phyloP scores from a whole-genome alignment of 2,329 filamentous ascomycete species.

The Cordyceps javanica region DNA sequence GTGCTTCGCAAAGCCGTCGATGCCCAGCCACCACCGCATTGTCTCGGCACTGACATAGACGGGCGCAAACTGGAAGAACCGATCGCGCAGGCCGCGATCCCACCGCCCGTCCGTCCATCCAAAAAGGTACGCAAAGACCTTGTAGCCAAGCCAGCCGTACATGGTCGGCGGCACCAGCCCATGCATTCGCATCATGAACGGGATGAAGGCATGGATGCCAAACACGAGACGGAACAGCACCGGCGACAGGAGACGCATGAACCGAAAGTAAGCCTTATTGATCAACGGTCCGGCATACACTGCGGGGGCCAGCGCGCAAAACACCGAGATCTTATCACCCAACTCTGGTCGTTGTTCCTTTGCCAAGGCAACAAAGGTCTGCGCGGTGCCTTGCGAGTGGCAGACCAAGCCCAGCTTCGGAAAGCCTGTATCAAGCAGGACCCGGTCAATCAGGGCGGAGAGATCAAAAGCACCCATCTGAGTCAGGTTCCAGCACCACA shows the following conservation, averaged over 20 bases:
- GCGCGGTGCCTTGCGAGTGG: slow-evolving; percentile 87
- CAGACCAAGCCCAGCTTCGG: slow-evolving; percentile 74
- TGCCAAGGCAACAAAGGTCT: slow-evolving; percentile 80
- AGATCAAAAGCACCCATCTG: slow-evolving; percentile 91
- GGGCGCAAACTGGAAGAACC: slow-evolving; percentile 88
- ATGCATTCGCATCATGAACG: slow-evolving; percentile 86
- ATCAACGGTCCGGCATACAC: slow-evolving; percentile 85
- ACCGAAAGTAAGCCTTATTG: slow-evolving; percentile 82
- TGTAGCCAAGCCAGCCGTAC: slow-evolving; percentile 80
- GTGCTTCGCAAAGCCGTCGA: slow-evolving; percentile 72
- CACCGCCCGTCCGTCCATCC: slow-evolving; percentile 79
- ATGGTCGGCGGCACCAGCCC: slow-evolving; percentile 54
- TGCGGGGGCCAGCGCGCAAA: slow-evolving; percentile 85
- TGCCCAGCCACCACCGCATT: slow-evolving; percentile 93
- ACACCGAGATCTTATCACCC: slow-evolving; percentile 76
- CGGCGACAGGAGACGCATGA: slow-evolving; percentile 77
- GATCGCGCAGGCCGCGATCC: slow-evolving; percentile 71
- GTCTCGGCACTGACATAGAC: slow-evolving; percentile 85
- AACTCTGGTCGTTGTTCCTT: slow-evolving; percentile 86
- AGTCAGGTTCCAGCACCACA: slow-evolving; percentile 96
- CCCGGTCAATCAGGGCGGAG: slow-evolving; percentile 70
- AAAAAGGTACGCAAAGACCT: slow-evolving; percentile 85
- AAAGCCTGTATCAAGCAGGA: slow-evolving; percentile 77
- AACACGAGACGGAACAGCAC: slow-evolving; percentile 74
- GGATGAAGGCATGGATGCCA: slow-evolving; percentile 89